A percentile compares a stretch with the other conserved stretches of the same genome.
These are phyloP conservation scores for Lomentospora prolificans DNA, from an alignment of 2,329 filamentous ascomycete species.

Conservation along the genomic window DNA sequence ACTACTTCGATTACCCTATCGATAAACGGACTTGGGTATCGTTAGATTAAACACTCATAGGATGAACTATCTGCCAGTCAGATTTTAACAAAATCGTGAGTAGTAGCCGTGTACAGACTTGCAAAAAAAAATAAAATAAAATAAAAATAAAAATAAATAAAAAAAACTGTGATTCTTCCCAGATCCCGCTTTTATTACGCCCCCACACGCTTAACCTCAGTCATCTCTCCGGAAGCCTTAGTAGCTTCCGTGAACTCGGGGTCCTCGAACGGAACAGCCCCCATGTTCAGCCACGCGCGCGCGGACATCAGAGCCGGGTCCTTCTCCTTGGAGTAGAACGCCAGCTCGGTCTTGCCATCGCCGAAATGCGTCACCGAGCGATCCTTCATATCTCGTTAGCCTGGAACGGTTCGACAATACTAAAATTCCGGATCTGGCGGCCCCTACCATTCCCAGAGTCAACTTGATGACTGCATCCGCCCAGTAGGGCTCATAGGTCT, in stretches of 20 bases:
- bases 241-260: conserved; percentile 1
- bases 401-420: background rate
- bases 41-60: no score
- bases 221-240: background rate
- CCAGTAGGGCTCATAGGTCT: conserved; percentile 32
- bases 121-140: no score
- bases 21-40: no score
- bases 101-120: no score
- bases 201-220: background rate
- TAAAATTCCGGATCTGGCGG: no score
- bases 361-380: conserved; percentile 33
- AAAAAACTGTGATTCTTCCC: background rate
- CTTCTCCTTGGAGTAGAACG: conserved; percentile 30
- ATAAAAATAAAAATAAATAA: background rate
- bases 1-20: no score
- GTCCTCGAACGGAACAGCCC: conserved; percentile 35
- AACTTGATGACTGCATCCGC: conserved; percentile 42
- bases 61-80: no score
- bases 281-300: conserved; percentile 31
- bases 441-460: conserved; percentile 42
- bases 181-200: background rate
- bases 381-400: conserved; percentile 23
- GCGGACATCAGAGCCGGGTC: conserved; percentile 33
- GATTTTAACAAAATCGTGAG: no score
- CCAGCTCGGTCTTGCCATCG: conserved; percentile 31